Percentiles rank a stretch among this genome's conserved stretches.
Evolutionary conservation across 2,329 filamentous ascomycete species (phyloP).

Genomic region (Fusarium xyrophilum): DNA sequence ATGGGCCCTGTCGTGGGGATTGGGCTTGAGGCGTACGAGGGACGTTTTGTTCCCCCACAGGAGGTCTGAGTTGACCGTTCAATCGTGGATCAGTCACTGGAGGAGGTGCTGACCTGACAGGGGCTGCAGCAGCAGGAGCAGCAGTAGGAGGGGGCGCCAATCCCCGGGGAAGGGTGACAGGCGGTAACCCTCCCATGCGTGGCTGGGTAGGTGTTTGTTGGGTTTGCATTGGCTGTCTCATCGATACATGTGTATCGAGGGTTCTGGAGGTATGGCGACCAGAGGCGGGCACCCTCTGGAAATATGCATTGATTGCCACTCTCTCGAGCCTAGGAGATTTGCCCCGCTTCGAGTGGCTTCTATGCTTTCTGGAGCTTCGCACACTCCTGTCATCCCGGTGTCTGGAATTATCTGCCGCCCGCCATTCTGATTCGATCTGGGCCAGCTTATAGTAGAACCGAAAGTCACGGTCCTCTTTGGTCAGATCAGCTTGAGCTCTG

Average conservation of each 20-base stretch:
- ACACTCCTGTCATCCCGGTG: constrained; percentile 30
- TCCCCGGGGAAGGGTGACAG: neutral
- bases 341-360: constrained; percentile 12
- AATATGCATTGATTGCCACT: constrained; percentile 55
- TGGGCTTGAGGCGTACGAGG: constrained; percentile 4
- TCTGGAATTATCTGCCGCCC: constrained; percentile 36
- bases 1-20: neutral
- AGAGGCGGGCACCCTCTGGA: constrained; percentile 49
- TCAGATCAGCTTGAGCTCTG: constrained; percentile 46
- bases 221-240: neutral
- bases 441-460: constrained; percentile 52
- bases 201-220: constrained; percentile 2
- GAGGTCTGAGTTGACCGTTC: constrained; percentile 2
- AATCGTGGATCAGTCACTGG: neutral
- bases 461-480: constrained; percentile 45
- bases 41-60: neutral
- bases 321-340: constrained; percentile 47
- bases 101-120: neutral
- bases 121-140: neutral
- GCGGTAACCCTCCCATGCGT: neutral
- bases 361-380: constrained; percentile 32
- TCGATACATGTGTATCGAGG: constrained; percentile 34
- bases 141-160: neutral
- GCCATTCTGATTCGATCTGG: constrained; percentile 54
- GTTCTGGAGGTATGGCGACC: constrained; percentile 44